These are phyloP conservation scores for Monascus ruber DNA, from an alignment of 2,329 filamentous ascomycete genomes.

Conservation along the genomic window DNA sequence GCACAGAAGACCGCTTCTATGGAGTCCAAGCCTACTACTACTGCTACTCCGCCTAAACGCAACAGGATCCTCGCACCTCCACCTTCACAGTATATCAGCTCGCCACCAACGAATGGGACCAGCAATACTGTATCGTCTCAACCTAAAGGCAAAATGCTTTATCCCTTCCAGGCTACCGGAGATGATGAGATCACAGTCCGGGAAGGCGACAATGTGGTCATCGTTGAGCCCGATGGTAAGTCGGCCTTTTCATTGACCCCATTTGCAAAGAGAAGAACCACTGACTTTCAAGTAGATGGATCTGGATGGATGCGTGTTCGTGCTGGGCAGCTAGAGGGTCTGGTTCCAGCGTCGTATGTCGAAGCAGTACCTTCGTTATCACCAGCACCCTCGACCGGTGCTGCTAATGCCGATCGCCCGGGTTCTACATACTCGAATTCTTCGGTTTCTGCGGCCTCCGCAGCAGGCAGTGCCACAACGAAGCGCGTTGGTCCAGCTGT, in stretches of 20 bases:
- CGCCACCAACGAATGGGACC: slow-evolving; percentile 43
- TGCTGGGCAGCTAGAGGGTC: slow-evolving; percentile 58
- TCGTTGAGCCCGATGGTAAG: slow-evolving; percentile 83
- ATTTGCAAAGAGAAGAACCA: too few species aligned
- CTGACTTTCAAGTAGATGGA: slow-evolving; percentile 50
- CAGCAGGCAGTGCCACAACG: slow-evolving; percentile 41
- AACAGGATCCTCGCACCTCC: slow-evolving; percentile 79
- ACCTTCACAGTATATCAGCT: slow-evolving; percentile 65
- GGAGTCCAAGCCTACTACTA: slow-evolving; percentile 12
- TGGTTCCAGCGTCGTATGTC: slow-evolving; percentile 79
- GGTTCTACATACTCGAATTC: slow-evolving; percentile 70
- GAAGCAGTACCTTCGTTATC: slow-evolving; percentile 48
- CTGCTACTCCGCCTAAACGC: slow-evolving; percentile 34
- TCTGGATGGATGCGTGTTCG: slow-evolving; percentile 85
- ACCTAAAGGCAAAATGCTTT: slow-evolving; percentile 72
- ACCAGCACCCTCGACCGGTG: slow-evolving; percentile 24
- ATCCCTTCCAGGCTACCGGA: slow-evolving; percentile 67
- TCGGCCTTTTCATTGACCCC: slow-evolving; percentile 5
- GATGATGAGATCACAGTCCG: slow-evolving; percentile 71
- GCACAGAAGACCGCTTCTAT: slow-evolving; percentile 23
- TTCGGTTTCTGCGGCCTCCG: slow-evolving; percentile 58
- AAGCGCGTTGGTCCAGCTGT: slow-evolving; percentile 91
- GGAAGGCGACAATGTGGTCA: slow-evolving; percentile 64
- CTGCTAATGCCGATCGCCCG: slow-evolving; percentile 43
- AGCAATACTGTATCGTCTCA: slow-evolving; percentile 32